Evolutionary conservation across 257 asterid species (phyloP).

Genomic region (Catharanthus roseus): DNA sequence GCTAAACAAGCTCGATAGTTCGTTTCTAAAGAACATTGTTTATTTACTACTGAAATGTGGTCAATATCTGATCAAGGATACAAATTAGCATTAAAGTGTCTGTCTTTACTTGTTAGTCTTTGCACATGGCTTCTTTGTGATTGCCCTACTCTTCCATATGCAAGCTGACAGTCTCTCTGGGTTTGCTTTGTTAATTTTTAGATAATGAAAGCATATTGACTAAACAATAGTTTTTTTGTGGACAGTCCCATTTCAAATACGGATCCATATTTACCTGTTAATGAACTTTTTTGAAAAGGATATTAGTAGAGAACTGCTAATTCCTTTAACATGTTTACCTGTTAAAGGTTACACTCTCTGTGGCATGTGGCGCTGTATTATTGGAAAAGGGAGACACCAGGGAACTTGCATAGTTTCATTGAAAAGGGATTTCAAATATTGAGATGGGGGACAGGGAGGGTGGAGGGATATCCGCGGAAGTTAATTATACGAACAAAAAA

Average conservation of each 20-base stretch:
- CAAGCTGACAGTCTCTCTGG: neutral
- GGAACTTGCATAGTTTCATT: neutral
- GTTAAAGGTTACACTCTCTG: neutral
- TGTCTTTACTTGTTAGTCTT: neutral
- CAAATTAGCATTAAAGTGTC: neutral
- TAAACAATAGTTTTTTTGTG: neutral
- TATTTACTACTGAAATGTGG: neutral
- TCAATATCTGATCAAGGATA: neutral
- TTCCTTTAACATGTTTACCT: neutral
- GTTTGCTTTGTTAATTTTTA: neutral
- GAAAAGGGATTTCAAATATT: neutral
- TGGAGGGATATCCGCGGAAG: neutral
- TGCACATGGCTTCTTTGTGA: neutral
- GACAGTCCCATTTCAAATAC: neutral
- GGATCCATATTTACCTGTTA: neutral
- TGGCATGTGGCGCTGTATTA: neutral
- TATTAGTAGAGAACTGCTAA: neutral
- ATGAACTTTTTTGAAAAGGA: neutral
- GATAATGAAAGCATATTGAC: neutral
- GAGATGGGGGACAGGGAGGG: neutral
- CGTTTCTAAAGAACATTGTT: neutral
- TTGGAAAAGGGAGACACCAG: neutral
- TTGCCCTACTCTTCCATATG: neutral
- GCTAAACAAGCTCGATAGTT: neutral
- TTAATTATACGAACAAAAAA: neutral